Base-by-base conservation (phyloP, 176 grass and related monocot genomes). In the Tillandsia fasciculata region DNA sequence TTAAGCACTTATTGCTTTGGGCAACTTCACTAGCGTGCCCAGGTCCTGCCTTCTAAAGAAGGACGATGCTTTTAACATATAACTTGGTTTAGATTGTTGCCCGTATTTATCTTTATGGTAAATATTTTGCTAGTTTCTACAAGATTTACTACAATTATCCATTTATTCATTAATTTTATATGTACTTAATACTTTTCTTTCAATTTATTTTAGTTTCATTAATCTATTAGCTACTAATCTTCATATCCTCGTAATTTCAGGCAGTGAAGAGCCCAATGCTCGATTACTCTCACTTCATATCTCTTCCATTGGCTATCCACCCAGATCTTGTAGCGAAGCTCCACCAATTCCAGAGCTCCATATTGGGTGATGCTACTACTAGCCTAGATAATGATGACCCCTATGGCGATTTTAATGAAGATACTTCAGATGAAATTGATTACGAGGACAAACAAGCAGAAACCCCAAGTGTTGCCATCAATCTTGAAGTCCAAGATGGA, bases 211-310 rank as follows among this genome's bases (percentile, higher is more conserved):
- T 7, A 42, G 33, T 42, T 42, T 15, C 20, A 13, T 59, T 14
- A 1, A 26, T n/a, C 24, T 56, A n/a, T 56, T 54, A 54, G 14
- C n/a, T 29, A 53, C 11, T 71, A 53, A 11, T 15, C 2, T 59
- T 59, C 22, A 53, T 71, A 71, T 70, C 18, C 50, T 53, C 52
- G 1, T 71, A n/a, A 49, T 73, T 75, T 74, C 79, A 97, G 93
- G 83, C 81, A 73, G 82, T 92, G 65, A 53, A 86, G 81, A 90
- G 89, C 75, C 89, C 73, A 85, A 85, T 51, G 74, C 81, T 87
- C 29, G 86, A 97, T 70, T 92, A 85, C 68, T 90, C 93, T 48
- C 93, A 92, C 76, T 97, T 97, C 65, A 77, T 97, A 66, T 97
- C 93, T 15, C 89, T 97, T 69, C 93, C 93, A 24, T 81, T 97